Percentiles rank a stretch among this genome's conserved stretches.
Conservation (phyloP, 1,284 basidiomycete species). For the Grifola frondosa region DNA sequence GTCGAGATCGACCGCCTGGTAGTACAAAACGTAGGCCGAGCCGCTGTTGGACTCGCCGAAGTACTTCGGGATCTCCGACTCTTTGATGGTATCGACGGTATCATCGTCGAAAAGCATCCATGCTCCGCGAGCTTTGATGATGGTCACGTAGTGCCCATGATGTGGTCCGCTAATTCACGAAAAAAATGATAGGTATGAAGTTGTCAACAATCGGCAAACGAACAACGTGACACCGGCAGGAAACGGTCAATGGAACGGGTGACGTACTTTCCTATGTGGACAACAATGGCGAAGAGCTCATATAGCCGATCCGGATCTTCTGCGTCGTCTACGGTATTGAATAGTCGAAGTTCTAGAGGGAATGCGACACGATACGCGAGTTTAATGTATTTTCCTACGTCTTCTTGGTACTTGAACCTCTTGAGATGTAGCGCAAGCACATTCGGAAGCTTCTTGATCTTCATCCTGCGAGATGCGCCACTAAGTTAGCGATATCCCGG, state of each 20-base stretch:
- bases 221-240: conserved; percentile 10
- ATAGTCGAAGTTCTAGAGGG: conserved; percentile 89
- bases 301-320: conserved; percentile 89
- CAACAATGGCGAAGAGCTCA: conserved; percentile 93
- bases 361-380: conserved; percentile 96
- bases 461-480: conserved; percentile 67
- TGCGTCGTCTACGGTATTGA: conserved; percentile 95
- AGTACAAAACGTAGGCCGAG: conserved; percentile 95
- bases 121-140: conserved; percentile 81
- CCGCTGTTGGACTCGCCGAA: conserved; percentile 91
- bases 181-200: conserved; percentile 18
- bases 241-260: too few relatives aligned
- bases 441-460: conserved; percentile 94
- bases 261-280: conserved; percentile 94
- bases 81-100: conserved; percentile 83
- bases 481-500: neutral
- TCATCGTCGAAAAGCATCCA: conserved; percentile 99
- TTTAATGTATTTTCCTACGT: conserved; percentile 87
- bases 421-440: conserved; percentile 95
- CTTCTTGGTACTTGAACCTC: conserved; percentile 97
- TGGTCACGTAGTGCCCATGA: conserved; percentile 96
- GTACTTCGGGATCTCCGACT: conserved; percentile 89
- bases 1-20: conserved; percentile 90
- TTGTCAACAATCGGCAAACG: too few relatives aligned
- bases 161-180: conserved; percentile 88